Conservation (phyloP, 192 early-diverging fungal genomes). For the Borealophlyctis nickersoniae region DNA sequence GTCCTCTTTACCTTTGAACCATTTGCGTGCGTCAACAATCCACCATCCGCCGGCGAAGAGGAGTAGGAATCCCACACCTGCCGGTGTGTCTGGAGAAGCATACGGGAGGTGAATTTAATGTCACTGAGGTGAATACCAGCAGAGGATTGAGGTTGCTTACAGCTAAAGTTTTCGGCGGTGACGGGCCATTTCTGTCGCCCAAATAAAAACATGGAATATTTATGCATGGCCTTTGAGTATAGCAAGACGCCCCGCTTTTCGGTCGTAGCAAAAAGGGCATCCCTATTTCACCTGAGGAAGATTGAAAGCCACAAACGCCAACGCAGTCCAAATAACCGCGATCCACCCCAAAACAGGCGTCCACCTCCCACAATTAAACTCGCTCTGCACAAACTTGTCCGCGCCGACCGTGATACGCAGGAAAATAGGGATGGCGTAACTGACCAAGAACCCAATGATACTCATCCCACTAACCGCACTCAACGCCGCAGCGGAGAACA, state of each 20-base stretch:
- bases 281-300: too few species aligned
- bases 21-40: slow-evolving; percentile 30
- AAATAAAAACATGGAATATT: not conserved
- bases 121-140: too few species aligned
- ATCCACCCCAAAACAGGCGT: slow-evolving; percentile 32
- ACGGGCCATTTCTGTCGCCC: slow-evolving; percentile 30
- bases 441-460: slow-evolving; percentile 41
- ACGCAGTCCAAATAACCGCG: slow-evolving; percentile 35
- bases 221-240: not conserved
- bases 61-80: slow-evolving; percentile 30
- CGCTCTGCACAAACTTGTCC: slow-evolving; percentile 32
- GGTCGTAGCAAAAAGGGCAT: not conserved
- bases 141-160: too few species aligned
- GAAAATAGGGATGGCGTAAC: slow-evolving; percentile 47
- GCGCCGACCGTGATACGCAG: slow-evolving; percentile 38
- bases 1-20: slow-evolving; percentile 49
- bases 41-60: slow-evolving; percentile 35
- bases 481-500: slow-evolving; percentile 40
- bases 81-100: too few species aligned
- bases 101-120: too few species aligned
- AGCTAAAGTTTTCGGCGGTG: slow-evolving; percentile 34
- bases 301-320: slow-evolving; percentile 38
- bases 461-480: slow-evolving; percentile 32
- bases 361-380: slow-evolving; percentile 43
- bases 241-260: not conserved